Conservation (phyloP, 495 filamentous ascomycete species). For the Astrocystis sublimbata region DNA sequence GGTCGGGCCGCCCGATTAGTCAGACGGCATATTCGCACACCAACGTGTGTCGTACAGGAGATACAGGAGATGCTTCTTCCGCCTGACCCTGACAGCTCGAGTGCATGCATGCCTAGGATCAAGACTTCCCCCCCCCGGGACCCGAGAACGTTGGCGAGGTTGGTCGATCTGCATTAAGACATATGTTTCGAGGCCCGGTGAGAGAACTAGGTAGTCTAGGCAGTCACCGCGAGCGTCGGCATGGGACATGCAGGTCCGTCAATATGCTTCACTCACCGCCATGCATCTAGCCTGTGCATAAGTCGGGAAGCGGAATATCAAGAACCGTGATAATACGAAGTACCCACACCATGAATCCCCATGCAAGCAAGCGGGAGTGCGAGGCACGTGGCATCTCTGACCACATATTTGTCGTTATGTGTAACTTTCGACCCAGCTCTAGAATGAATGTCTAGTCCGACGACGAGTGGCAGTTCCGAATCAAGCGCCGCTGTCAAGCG, state of each 20-base stretch:
- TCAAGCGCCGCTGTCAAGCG: too few species aligned
- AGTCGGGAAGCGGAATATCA: not conserved
- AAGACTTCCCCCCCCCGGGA: too few species aligned
- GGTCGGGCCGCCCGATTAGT: not conserved
- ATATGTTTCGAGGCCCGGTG: too few species aligned
- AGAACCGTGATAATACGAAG: not conserved
- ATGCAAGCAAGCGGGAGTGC: not conserved
- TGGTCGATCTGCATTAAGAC: too few species aligned
- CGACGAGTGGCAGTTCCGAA: not conserved
- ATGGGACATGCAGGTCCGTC: not conserved
- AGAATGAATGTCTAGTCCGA: not conserved
- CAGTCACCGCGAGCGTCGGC: not conserved
- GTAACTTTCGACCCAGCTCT: not conserved
- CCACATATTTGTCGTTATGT: slow-evolving; percentile 2
- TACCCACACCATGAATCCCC: not conserved
- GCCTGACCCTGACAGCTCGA: too few species aligned
- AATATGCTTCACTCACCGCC: too few species aligned
- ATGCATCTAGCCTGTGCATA: not conserved
- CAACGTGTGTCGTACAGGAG: too few species aligned
- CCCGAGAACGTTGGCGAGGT: too few species aligned
- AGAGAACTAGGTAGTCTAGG: too few species aligned
- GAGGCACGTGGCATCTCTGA: not conserved
- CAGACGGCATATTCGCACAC: too few species aligned
- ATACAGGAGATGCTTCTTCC: too few species aligned
- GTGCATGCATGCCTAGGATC: too few species aligned